These are phyloP conservation scores for Triticum monococcum DNA, from an alignment of 176 grass and related monocot genomes.

Conservation along the genomic window DNA sequence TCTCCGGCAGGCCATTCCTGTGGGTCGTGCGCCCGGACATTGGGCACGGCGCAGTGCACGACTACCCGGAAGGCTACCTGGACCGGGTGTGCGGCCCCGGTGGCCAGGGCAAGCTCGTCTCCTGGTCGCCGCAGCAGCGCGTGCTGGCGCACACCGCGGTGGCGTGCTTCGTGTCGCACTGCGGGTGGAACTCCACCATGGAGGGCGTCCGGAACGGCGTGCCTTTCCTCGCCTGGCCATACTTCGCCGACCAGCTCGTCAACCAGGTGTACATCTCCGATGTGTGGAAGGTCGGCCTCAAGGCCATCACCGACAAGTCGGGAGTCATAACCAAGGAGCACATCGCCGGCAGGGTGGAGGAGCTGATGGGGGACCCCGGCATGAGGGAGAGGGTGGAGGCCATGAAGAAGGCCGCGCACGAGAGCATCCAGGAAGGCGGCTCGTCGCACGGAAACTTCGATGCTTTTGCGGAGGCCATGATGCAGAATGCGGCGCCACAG, in stretches of 20 bases:
- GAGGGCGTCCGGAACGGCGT: constrained; percentile 45
- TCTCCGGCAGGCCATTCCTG: constrained; percentile 15
- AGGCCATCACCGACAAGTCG: background rate
- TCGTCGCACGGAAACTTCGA: background rate
- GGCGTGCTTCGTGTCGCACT: constrained; percentile 50
- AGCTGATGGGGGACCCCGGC: background rate
- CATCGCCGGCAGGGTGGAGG: background rate
- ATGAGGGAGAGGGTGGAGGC: constrained; percentile 14
- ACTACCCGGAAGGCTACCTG: background rate
- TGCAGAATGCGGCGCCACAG: background rate
- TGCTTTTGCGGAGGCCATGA: background rate
- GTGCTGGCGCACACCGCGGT: constrained; percentile 28
- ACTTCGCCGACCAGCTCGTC: constrained; percentile 39
- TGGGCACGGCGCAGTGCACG: background rate
- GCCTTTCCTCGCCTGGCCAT: constrained; percentile 47
- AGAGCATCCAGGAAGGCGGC: background rate
- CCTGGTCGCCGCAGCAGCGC: constrained; percentile 11
- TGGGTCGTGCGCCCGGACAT: constrained; percentile 40
- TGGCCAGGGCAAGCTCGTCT: background rate
- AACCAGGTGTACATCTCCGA: constrained; percentile 48
- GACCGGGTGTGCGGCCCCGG: background rate
- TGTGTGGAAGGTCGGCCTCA: constrained; percentile 37
- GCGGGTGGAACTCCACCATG: constrained; percentile 59
- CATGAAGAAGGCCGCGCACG: background rate
- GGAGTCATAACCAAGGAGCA: constrained; percentile 20